Evolutionary conservation across 2,329 filamentous ascomycete genomes (phyloP), one percentile per base, ranked within the genome.

Genomic region (Cytospora piceae): DNA sequence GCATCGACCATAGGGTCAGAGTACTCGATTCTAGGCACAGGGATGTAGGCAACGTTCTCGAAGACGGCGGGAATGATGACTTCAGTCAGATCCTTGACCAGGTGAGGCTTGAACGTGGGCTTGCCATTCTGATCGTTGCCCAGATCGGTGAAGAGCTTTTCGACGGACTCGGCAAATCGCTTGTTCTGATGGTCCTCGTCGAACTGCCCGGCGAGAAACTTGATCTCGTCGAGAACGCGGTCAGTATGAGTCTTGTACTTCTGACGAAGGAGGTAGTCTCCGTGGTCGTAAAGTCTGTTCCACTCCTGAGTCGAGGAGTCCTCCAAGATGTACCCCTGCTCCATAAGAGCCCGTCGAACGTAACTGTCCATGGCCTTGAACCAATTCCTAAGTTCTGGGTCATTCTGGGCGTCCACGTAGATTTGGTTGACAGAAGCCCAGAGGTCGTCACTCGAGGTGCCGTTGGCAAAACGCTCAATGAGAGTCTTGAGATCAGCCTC

Each of bases 391-490:
- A 99, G 85, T 74, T 98, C 92, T 0, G 90, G 87, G 70, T 99
- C 95, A 24, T 84, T 84, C 69, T 98, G 92, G 5, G 95, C 93
- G 76, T 96, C 92, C 58, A 83, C 82, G 81, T 98, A 98, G 71
- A 99, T 89, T 69, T 88, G 85, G 71, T 93, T 90, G 77, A 99
- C 90, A 0, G 93, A 88, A 22, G 91, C 88, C 80, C 95, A 93
- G 4, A 98, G 81, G 70, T 96, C 92, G 69, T 96, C 90, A 39
- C 89, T 87, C 0, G 94, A 97, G 11, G 95, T 98, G 73, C 90
- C 90, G 77, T 99, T 98, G 75, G 95, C 95, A 72, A 97, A 98
- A 57, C 95, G 91, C 82, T 98, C 95, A 71, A 99, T 89, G 24
- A 99, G 83, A 11, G 88, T 92, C 87, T 89, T 92, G 66, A 96